Percentiles rank a stretch among this genome's conserved stretches.
These are phyloP conservation scores for Gossypium thurberi DNA, from an alignment of 345 rosid genomes.

Conservation along the genomic window DNA sequence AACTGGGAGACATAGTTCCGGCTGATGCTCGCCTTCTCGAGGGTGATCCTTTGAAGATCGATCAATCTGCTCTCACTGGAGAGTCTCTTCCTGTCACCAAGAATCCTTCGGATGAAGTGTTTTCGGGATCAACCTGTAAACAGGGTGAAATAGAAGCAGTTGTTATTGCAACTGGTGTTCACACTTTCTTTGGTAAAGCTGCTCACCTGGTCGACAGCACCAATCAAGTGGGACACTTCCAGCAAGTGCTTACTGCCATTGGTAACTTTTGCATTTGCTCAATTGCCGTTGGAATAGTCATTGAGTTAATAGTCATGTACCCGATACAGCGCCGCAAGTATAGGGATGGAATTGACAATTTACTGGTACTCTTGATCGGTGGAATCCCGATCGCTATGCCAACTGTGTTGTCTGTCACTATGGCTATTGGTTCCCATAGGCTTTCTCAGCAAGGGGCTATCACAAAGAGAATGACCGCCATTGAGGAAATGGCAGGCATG, in stretches of 20 bases:
- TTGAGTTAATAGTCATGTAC: slow-evolving; percentile 75
- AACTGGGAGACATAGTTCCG: slow-evolving; percentile 82
- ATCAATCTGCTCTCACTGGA: slow-evolving; percentile 92
- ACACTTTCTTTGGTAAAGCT: slow-evolving; percentile 93
- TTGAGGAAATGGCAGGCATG: slow-evolving; percentile 96
- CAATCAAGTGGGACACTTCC: slow-evolving; percentile 91
- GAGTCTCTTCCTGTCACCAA: slow-evolving; percentile 86
- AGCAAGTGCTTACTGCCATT: slow-evolving; percentile 72
- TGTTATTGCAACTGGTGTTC: slow-evolving; percentile 91
- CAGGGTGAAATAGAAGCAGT: slow-evolving; percentile 91
- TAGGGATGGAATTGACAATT: slow-evolving; percentile 78
- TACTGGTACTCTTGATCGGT: slow-evolving; percentile 82
- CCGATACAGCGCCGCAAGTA: slow-evolving; percentile 69
- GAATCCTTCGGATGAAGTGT: slow-evolving; percentile 72
- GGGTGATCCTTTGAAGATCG: slow-evolving; percentile 90
- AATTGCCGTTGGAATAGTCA: slow-evolving; percentile 56
- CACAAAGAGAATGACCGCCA: slow-evolving; percentile 96
- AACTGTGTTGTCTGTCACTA: slow-evolving; percentile 83
- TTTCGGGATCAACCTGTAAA: slow-evolving; percentile 89
- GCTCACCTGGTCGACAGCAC: slow-evolving; percentile 94
- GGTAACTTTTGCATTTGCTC: slow-evolving; percentile 96
- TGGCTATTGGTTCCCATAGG: slow-evolving; percentile 92
- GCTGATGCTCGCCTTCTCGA: slow-evolving; percentile 97
- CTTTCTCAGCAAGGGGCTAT: slow-evolving; percentile 85
- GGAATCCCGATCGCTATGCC: slow-evolving; percentile 98